Evolutionary conservation across 352 stramenopile species (phyloP), one percentile per base, ranked within the genome.

Genomic region (Lagenidium giganteum): DNA sequence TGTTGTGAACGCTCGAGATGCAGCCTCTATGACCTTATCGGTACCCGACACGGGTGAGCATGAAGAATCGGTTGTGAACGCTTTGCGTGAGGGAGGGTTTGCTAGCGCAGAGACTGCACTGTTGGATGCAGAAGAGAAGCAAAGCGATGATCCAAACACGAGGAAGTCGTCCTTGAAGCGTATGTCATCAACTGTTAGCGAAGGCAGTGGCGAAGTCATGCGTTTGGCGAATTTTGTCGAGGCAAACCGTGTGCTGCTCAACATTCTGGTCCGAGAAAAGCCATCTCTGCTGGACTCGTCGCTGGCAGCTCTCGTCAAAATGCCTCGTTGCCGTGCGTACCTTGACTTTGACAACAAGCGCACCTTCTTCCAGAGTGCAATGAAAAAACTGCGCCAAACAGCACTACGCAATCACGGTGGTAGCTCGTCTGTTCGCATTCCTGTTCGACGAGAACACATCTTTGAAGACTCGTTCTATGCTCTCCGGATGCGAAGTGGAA

Each of bases 281-380:
- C 89, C 96, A 7, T 83, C 82, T 29, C 64, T 99, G 11, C 53
- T 99, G 23, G 96, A 99, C 44, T 94, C 93, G 25, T 97, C 93
- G 12, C 75, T 99, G 23, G 79, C 83, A 22, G 83, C 95, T 21
- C 69, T 99, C 56, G 94, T 99, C 35, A 96, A 98, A 51, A 85
- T 98, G 46, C 73, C 95, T 21, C 79, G 92, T 21, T 99, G 95
- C 57, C 80, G 96, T 24, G 73, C 83, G 21, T 97, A 98, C 38
- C 51, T 99, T 38, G 96, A 98, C 51, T 99, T 99, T 57, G 97
- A 99, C 68, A 98, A 99, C 50, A 99, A 99, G 57, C 80, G 96
- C 11, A 93, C 96, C 26, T 99, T 97, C 75, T 99, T 99, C 67
- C 95, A 97, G 67, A 95, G 76, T 23, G 83, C 96, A 57, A 87